Percentiles rank a stretch among this genome's conserved stretches.
Conservation (phyloP, 2,329 filamentous ascomycete genomes). For the Fusarium armeniacum region DNA sequence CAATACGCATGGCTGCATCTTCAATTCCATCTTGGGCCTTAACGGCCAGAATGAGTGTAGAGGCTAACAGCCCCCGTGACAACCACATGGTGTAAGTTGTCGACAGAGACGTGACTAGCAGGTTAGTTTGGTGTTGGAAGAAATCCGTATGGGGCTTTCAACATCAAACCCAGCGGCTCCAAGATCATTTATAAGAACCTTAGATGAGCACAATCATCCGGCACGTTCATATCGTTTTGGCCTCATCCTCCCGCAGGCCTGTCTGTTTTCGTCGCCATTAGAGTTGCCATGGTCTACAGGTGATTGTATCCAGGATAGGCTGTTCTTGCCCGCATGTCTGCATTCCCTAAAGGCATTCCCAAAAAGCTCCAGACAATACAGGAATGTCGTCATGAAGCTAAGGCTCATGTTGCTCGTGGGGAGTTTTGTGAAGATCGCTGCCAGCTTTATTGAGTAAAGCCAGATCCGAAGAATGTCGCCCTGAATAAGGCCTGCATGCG, state of each 20-base stretch:
- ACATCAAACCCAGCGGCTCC: constrained; percentile 1
- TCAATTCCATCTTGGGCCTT: constrained; percentile 36
- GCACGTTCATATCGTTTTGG: constrained; percentile 14
- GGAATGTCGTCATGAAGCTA: constrained; percentile 41
- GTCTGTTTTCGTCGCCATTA: constrained; percentile 38
- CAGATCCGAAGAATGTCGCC: constrained; percentile 39
- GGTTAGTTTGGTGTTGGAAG: constrained; percentile 24
- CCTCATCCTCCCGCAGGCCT: constrained; percentile 22
- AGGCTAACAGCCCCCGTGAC: constrained; percentile 40
- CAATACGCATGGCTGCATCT: constrained; percentile 30
- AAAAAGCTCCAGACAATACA: constrained; percentile 21
- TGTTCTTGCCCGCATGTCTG: constrained; percentile 36
- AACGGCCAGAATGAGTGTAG: constrained; percentile 33
- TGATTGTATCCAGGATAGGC: constrained; percentile 6
- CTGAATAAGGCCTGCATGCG: constrained; percentile 30
- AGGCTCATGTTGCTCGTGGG: neutral
- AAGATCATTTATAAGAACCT: constrained; percentile 32
- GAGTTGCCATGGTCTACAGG: constrained; percentile 33
- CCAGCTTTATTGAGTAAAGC: constrained; percentile 10
- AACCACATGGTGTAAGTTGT: constrained; percentile 44
- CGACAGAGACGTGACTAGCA: constrained; percentile 27
- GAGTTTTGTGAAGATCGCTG: constrained; percentile 11
- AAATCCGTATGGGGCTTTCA: constrained; percentile 8
- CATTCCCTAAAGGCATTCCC: constrained; percentile 33
- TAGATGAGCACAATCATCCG: neutral